Percentiles rank a stretch among this genome's conserved stretches.
Conservation (phyloP, 225 moss, liverwort and hornwort species). For the Pseudoscleropodium purum region DNA sequence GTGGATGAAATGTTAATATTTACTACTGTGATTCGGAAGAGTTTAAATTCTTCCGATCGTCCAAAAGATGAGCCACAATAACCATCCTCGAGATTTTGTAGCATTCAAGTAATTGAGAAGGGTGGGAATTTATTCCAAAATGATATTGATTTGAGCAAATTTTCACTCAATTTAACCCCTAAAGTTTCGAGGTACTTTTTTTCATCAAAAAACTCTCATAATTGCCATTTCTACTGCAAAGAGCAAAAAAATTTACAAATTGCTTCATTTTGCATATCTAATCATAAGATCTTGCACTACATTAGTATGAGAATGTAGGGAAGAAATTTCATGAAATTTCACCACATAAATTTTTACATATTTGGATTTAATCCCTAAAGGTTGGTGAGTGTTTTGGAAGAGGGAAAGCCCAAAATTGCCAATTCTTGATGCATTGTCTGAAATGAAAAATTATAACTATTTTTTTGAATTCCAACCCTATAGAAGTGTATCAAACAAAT, state of each 20-base stretch:
- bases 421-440: too few relatives aligned
- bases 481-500: background rate
- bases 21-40: background rate
- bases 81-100: background rate
- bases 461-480: background rate
- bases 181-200: rapidly evolving
- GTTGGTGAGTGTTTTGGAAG: background rate
- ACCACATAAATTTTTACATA: background rate
- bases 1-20: background rate
- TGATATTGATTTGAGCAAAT: background rate
- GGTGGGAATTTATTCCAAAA: background rate
- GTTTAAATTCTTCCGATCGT: background rate
- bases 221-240: background rate
- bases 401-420: background rate
- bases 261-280: background rate
- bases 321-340: background rate
- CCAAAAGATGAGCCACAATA: too few relatives aligned
- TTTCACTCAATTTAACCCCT: background rate
- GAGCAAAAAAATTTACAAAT: background rate
- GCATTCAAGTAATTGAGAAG: background rate
- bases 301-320: background rate
- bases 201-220: background rate
- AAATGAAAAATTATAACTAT: background rate
- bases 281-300: background rate
- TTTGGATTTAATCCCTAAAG: background rate